Percentiles rank a stretch among this genome's conserved stretches.
These are phyloP conservation scores for Fraxinus cuspidata DNA, from an alignment of 257 asterid species.

Conservation along the genomic window DNA sequence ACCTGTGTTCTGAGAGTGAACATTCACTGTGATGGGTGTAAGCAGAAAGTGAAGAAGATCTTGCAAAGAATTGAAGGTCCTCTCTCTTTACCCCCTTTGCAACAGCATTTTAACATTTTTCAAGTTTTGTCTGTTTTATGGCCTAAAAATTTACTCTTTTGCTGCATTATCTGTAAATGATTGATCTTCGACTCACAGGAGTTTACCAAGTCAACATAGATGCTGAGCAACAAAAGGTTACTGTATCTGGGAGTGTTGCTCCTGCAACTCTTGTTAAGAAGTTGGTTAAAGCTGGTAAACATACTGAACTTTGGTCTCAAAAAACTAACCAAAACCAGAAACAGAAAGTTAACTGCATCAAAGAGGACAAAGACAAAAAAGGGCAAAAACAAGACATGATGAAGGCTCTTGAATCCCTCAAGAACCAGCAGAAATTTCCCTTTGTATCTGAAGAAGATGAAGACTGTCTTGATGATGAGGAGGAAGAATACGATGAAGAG, in stretches of 20 bases:
- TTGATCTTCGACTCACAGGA: constrained; percentile 37
- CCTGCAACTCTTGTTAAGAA: constrained; percentile 55
- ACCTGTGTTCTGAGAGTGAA: constrained; percentile 83
- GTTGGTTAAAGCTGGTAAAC: constrained; percentile 58
- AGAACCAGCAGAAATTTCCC: constrained; percentile 44
- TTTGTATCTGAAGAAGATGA: constrained; percentile 38
- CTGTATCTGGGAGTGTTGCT: constrained; percentile 59
- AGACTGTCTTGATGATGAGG: constrained; percentile 30
- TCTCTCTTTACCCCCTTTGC: background rate
- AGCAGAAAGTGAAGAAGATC: constrained; percentile 82
- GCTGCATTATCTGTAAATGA: background rate
- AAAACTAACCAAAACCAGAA: constrained; percentile 47
- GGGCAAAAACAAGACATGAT: constrained; percentile 39
- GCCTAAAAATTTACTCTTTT: constrained; percentile 5
- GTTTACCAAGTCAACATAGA: constrained; percentile 70
- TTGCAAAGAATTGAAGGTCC: constrained; percentile 84
- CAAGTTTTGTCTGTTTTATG: background rate
- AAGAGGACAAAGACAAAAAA: constrained; percentile 37
- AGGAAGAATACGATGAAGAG: constrained; percentile 24
- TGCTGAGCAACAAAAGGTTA: constrained; percentile 63
- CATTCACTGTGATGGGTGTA: constrained; percentile 92
- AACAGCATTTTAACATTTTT: background rate
- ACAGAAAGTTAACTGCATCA: constrained; percentile 38
- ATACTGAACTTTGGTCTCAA: constrained; percentile 71
- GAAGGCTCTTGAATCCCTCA: constrained; percentile 45